Base-by-base conservation (phyloP, 2,329 filamentous ascomycete genomes). In the Fusarium lateritium region DNA sequence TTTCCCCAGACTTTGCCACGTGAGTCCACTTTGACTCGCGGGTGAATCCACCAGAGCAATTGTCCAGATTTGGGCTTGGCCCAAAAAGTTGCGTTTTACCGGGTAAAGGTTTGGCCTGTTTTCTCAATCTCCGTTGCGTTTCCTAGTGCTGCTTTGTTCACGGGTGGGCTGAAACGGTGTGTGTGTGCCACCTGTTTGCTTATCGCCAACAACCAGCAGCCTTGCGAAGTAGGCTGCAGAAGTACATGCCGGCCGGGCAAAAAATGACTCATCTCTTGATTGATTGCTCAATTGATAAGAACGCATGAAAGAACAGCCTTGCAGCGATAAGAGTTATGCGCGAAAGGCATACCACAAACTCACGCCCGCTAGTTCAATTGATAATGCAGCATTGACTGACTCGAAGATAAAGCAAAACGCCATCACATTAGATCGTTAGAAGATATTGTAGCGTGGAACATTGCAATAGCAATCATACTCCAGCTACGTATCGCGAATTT, bases 1-100 rank as follows among this genome's bases (percentile, higher is more conserved):
- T 44, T 36, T 44, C 42, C 42, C 42, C 42, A 26, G 42, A 44
- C 42, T 44, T 44, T 44, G 24, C 42, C 42, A 26, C 24, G 42
- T 44, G 42, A 43, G 13, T 9, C 42, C 42, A 44, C 24, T 26
- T 44, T 44, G 22, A 44, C 42, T 28, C 14, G 22, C 15, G 14
- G 7, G 3, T 40, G 28, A 28, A 44, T n/a, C 22, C 42, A n/a
- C 42, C 24, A 22, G 14, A 44, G 22, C 24, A 22, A 44, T 13
- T 44, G 21, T 28, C 22, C 22, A 44, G 42, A 44, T 22, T 21
- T 22, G 22, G 15, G 22, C 15, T 15, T 43, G 14, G 7, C 21
- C 13, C 13, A 40, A 40, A 34, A 13, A 3, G 33, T 34, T 15
- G 7, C 14, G 15, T 43, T 43, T 17, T 26, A 17, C 34, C 15